Base-by-base conservation (phyloP, 1,139 yeast species). In the Sugiyamaella sp. region DNA sequence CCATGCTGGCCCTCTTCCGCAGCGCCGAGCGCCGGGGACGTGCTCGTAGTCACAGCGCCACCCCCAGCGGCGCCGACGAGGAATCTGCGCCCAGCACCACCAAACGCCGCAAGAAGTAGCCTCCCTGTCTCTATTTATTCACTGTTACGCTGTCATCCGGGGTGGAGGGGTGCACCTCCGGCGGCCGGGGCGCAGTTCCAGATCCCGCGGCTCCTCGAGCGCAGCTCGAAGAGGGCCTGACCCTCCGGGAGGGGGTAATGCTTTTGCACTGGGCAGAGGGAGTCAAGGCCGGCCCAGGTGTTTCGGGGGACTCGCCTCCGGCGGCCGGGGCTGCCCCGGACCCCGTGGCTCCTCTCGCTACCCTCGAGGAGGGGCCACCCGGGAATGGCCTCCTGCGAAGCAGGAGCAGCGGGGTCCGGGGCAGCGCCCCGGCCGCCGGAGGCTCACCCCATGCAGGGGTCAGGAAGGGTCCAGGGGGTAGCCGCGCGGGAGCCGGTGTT, bases 1-100 rank as follows among this genome's bases (percentile, higher is more conserved):
- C 68, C 6, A 60, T 69, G 49, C 59, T 72, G 45, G 66, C 69
- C 0, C 56, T 70, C 49, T 71, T 72, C 56, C 60, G 71, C 25
- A 69, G 65, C 2, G 71, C 69, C 2, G 69, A 66, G 40, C 56
- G 69, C 4, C 60, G 54, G 32, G 59, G 60, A 2, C 46, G 51
- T 14, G 48, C 48, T 14, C 45, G 51, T 12, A 48, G 55, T 14
- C 46, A 48, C 27, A 54, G 56, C 35, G 53, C 54, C 25, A 49
- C 56, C 20, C 50, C 57, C 25, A 46, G 44, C 20, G 48, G 48
- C n/a, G 39, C 40, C 16, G 50, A 44, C 25, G 48, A 46, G 5
- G 50, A 46, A 2, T 17, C 20, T 10, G n/a, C 25, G 2, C 12
- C 50, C 21, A 19, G 32, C 4, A 4, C 42, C 8, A 14, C 35